phyloP scores from a whole-genome alignment of 441 rosid genomes.

The Eruca vesicaria region DNA sequence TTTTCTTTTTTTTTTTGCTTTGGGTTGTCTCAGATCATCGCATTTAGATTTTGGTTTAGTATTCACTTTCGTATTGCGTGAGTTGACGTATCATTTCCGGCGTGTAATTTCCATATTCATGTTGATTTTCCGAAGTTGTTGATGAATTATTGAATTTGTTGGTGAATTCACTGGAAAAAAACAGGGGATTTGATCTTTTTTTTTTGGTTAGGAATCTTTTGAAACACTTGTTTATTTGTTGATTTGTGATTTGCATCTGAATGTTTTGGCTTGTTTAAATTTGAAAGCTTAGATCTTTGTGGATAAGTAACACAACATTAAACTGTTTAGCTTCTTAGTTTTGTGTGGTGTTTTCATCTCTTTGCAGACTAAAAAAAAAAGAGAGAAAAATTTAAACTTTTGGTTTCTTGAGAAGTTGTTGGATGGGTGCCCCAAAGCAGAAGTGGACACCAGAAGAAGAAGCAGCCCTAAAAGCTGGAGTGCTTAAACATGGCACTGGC shows the following conservation, averaged over 20 bases:
- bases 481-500: constrained; percentile 59
- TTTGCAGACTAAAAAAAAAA: constrained; percentile 4
- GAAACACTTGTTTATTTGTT: not conserved
- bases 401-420: constrained; percentile 18
- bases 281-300: not conserved
- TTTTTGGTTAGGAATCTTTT: no score
- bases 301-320: not conserved
- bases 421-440: constrained; percentile 79
- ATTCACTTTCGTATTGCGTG: no score
- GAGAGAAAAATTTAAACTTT: not conserved
- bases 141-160: no score
- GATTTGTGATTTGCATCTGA: not conserved
- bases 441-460: constrained; percentile 79
- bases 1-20: not conserved
- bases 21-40: not conserved
- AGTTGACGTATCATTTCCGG: no score
- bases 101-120: no score
- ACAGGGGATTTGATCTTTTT: no score
- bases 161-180: no score
- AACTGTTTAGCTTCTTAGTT: no score
- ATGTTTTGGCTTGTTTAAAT: not conserved
- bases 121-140: no score
- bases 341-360: constrained; percentile 1
- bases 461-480: constrained; percentile 71
- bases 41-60: not conserved